Evolutionary conservation across 257 asterid species (phyloP).

Genomic region (Nicotiana noctiflora): DNA sequence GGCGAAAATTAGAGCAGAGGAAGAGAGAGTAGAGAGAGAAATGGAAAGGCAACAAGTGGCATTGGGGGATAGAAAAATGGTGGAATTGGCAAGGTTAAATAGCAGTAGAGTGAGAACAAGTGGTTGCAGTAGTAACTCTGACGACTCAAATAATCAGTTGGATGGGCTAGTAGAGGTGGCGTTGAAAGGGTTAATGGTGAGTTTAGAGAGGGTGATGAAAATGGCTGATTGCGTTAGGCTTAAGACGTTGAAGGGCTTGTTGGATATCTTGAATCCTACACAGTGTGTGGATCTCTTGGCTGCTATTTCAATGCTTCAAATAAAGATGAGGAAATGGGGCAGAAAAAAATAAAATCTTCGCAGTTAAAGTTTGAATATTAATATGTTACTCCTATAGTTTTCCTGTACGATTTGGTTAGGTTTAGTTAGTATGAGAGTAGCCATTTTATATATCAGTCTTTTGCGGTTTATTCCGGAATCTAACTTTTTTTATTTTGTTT

Average conservation of each 20-base stretch:
- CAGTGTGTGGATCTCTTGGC: slow-evolving; percentile 50
- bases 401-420: neutral
- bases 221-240: slow-evolving; percentile 65
- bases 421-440: neutral
- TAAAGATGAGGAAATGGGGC: slow-evolving; percentile 41
- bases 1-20: slow-evolving; percentile 39
- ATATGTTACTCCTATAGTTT: no score
- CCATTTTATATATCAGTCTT: no score
- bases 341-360: neutral
- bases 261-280: slow-evolving; percentile 44
- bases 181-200: slow-evolving; percentile 21
- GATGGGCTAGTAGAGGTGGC: slow-evolving; percentile 34
- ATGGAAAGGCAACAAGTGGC: slow-evolving; percentile 73
- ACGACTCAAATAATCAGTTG: neutral
- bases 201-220: slow-evolving; percentile 55
- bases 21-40: slow-evolving; percentile 58
- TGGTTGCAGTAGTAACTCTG: neutral
- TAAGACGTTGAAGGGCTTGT: slow-evolving; percentile 45
- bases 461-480: no score
- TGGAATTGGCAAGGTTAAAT: slow-evolving; percentile 36
- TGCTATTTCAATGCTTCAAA: slow-evolving; percentile 29
- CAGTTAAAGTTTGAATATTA: neutral
- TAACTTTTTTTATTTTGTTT: no score
- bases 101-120: neutral
- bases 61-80: slow-evolving; percentile 46